phyloP scores from a whole-genome alignment of 2,329 filamentous ascomycete genomes.

The Trichoderma sp. region DNA sequence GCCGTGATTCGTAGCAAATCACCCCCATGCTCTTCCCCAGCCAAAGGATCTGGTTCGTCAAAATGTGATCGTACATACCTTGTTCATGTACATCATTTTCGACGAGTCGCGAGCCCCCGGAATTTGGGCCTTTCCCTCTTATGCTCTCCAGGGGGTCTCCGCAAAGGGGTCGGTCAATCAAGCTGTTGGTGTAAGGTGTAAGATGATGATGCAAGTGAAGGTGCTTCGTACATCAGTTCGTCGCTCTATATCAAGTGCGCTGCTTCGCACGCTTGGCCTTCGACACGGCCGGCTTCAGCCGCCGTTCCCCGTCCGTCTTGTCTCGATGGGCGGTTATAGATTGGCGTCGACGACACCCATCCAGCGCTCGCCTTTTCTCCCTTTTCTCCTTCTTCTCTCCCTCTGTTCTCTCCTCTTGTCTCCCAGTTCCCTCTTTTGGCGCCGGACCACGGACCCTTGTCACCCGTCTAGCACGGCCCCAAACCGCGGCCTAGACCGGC shows the following conservation, averaged over 20 bases:
- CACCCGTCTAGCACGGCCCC: conserved; percentile 12
- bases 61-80: conserved; percentile 5
- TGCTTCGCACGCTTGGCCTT: conserved; percentile 6
- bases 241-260: background rate
- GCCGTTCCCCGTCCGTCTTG: too few species aligned
- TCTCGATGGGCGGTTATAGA: conserved; percentile 2
- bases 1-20: conserved; percentile 23
- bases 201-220: background rate
- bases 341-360: background rate
- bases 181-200: background rate
- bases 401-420: background rate
- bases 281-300: background rate
- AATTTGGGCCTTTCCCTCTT: background rate
- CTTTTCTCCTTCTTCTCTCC: background rate
- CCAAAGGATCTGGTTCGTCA: conserved; percentile 20
- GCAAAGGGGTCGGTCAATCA: conserved; percentile 1
- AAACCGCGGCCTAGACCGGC: conserved; percentile 8
- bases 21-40: conserved; percentile 1
- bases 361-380: background rate
- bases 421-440: background rate
- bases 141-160: conserved; percentile 1
- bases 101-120: conserved; percentile 23
- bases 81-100: conserved; percentile 28
- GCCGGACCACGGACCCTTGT: background rate
- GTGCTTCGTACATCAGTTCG: conserved; percentile 4